Percentiles rank a stretch among this genome's conserved stretches.
phyloP scores from a whole-genome alignment of 306 rosid genomes.

The Dryas alaskensis region DNA sequence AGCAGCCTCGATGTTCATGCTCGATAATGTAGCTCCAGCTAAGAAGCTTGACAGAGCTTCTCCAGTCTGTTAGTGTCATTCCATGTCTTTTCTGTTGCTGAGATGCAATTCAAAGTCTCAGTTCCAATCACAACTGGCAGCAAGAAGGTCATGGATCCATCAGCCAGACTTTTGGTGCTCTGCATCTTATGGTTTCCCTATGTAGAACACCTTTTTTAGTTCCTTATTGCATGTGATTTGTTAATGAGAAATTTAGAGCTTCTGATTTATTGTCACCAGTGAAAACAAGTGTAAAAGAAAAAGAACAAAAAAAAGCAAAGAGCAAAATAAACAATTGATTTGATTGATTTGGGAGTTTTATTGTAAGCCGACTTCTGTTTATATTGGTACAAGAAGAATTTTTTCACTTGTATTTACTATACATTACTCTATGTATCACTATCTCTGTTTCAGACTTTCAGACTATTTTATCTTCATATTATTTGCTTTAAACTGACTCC shows the following conservation, averaged over 20 bases:
- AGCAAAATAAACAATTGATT: neutral
- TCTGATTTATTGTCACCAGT: conserved; percentile 1
- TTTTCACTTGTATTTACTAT: neutral
- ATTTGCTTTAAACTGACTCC: too few relatives aligned
- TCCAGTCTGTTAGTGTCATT: neutral
- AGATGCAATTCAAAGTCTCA: conserved; percentile 6
- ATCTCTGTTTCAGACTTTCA: neutral
- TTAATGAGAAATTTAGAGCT: conserved; percentile 11
- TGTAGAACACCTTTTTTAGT: neutral
- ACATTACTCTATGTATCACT: neutral
- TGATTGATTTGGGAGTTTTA: conserved; percentile 2
- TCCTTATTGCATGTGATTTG: conserved; percentile 12
- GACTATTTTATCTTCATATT: neutral
- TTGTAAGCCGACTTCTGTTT: neutral
- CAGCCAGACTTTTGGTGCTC: neutral
- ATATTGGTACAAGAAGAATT: neutral
- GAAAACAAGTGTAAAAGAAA: neutral
- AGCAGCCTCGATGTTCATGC: conserved; percentile 35
- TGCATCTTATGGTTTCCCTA: conserved; percentile 3
- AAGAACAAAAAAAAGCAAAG: neutral
- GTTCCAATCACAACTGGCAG: neutral
- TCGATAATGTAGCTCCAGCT: conserved; percentile 34
- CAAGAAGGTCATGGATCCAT: conserved; percentile 19
- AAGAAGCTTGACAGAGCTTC: neutral
- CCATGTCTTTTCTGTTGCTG: neutral